phyloP scores from a whole-genome alignment of 225 moss, liverwort and hornwort species.

The Rhytidiadelphus loreus region DNA sequence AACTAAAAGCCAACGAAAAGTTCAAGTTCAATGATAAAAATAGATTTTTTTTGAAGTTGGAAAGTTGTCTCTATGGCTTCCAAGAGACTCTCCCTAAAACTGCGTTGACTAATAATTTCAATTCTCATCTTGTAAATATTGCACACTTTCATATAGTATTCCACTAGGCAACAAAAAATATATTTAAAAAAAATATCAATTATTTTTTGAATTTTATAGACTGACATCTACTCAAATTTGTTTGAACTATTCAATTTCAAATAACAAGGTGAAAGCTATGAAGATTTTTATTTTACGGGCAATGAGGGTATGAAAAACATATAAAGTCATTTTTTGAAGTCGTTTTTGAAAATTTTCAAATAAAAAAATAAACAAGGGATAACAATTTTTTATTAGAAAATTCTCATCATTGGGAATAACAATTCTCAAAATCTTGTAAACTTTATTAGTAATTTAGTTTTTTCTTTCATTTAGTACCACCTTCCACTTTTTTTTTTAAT shows the following conservation, averaged over 20 bases:
- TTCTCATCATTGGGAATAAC: neutral
- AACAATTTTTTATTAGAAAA: neutral
- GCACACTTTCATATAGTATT: neutral
- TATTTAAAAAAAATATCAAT: too few species aligned
- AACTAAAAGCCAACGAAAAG: neutral
- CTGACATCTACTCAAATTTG: neutral
- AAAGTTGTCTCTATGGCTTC: neutral
- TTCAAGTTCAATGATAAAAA: neutral
- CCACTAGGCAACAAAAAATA: fast-evolving
- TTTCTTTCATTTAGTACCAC: neutral
- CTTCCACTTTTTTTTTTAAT: too few species aligned
- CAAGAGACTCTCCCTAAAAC: neutral
- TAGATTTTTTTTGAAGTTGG: fast-evolving
- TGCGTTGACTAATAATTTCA: neutral
- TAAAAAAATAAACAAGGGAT: neutral
- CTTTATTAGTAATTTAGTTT: neutral
- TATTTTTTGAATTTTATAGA: neutral
- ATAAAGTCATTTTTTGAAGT: neutral
- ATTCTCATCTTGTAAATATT: neutral
- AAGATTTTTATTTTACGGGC: neutral
- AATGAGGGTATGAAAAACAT: neutral
- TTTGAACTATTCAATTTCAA: neutral
- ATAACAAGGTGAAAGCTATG: neutral
- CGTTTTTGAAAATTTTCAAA: neutral
- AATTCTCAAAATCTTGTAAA: neutral